Conservation (phyloP, 2,329 filamentous ascomycete species). For the Tolypocladium paradoxum region DNA sequence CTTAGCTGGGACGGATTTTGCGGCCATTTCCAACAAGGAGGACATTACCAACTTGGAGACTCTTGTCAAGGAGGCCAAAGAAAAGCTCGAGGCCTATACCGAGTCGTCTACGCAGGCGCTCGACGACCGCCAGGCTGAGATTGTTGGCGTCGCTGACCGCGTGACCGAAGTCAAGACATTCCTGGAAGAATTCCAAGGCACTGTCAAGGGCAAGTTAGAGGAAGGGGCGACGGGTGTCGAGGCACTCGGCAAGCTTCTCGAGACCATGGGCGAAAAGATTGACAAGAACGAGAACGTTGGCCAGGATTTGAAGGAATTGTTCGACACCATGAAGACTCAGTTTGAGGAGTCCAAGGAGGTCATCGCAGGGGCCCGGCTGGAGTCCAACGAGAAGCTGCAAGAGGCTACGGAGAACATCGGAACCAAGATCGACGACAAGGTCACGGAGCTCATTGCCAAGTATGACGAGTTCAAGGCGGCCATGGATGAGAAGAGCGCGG, state of each 20-base stretch:
- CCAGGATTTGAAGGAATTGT: constrained; percentile 60
- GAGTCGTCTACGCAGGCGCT: constrained; percentile 68
- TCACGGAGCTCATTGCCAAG: constrained; percentile 71
- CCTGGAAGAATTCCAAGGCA: constrained; percentile 66
- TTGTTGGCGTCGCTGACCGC: constrained; percentile 64
- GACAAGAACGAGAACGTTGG: constrained; percentile 44
- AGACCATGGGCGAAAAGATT: constrained; percentile 53
- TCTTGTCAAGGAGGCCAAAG: constrained; percentile 61
- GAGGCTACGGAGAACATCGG: constrained; percentile 42
- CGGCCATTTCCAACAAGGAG: constrained; percentile 62
- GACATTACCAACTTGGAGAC: constrained; percentile 56
- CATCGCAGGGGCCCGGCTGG: constrained; percentile 71
- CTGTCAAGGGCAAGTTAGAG: constrained; percentile 66
- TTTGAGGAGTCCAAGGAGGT: constrained; percentile 78
- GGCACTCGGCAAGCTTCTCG: constrained; percentile 58
- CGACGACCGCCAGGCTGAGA: constrained; percentile 76
- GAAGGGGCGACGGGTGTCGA: constrained; percentile 65
- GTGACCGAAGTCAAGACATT: constrained; percentile 69
- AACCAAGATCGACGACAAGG: constrained; percentile 50
- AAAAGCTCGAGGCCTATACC: constrained; percentile 55
- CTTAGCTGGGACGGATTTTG: constrained; percentile 59
- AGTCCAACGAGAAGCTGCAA: constrained; percentile 68
- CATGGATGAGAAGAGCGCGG: constrained; percentile 62
- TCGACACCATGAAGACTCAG: constrained; percentile 67
- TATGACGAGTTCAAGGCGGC: constrained; percentile 75